Evolutionary conservation across 345 rosid species (phyloP).

Genomic region (Eucalyptus melliodora): DNA sequence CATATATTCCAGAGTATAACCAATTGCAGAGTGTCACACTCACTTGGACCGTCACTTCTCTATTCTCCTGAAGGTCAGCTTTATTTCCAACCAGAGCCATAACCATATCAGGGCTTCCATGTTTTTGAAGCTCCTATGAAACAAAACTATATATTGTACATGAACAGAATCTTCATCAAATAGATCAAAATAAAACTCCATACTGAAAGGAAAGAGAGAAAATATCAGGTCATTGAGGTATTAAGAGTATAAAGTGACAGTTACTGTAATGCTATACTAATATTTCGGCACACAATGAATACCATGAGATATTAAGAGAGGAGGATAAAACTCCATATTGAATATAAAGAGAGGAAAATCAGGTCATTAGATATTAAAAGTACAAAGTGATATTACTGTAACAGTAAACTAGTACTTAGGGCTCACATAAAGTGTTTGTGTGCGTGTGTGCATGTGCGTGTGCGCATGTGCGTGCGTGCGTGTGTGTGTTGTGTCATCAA

Average conservation of each 20-base stretch:
- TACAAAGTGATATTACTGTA: not conserved
- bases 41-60: slow-evolving; percentile 75
- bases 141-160: not conserved
- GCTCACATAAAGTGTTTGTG: not conserved
- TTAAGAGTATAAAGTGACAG: not conserved
- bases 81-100: slow-evolving; percentile 98
- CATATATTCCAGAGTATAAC: not conserved
- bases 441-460: not conserved
- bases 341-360: not conserved
- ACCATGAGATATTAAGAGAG: not conserved
- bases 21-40: slow-evolving; percentile 1
- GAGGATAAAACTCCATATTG: not conserved
- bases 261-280: not conserved
- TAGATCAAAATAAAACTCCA: not conserved
- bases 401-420: not conserved
- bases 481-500: not conserved
- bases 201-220: not conserved
- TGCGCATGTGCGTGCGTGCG: fast-evolving
- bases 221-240: not conserved
- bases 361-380: not conserved
- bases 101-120: slow-evolving; percentile 91
- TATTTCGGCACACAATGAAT: not conserved
- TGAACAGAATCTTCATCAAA: not conserved
- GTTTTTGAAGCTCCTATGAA: slow-evolving; percentile 87
- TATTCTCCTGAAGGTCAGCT: slow-evolving; percentile 81